Evolutionary conservation across 1,284 basidiomycete species (phyloP).

Genomic region (Schizophyllum amplum): DNA sequence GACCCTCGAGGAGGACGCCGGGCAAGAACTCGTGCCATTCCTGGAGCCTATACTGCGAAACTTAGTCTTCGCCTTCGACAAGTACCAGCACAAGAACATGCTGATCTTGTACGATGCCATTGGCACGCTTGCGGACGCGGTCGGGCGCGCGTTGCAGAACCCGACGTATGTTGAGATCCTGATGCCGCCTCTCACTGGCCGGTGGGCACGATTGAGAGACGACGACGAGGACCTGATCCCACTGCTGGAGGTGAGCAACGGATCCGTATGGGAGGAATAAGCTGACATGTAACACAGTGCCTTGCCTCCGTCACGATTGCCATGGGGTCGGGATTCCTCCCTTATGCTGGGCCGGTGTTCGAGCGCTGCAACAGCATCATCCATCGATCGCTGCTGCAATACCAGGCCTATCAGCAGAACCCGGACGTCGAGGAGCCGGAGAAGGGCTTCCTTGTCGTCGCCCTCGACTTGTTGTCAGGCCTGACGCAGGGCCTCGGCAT

Average conservation of each 20-base stretch:
- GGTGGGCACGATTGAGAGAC: constrained; percentile 87
- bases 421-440: constrained; percentile 90
- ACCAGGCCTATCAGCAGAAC: constrained; percentile 78
- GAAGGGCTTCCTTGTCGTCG: constrained; percentile 94
- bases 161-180: constrained; percentile 87
- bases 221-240: constrained; percentile 93
- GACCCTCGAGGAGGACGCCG: constrained; percentile 97
- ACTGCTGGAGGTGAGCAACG: constrained; percentile 69
- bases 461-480: constrained; percentile 92
- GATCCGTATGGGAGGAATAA: constrained; percentile 6
- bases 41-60: constrained; percentile 93
- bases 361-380: constrained; percentile 88
- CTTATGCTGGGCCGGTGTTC: constrained; percentile 89
- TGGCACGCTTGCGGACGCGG: constrained; percentile 95
- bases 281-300: constrained; percentile 51
- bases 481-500: constrained; percentile 91
- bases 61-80: constrained; percentile 92
- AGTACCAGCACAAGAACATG: constrained; percentile 99
- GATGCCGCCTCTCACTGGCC: constrained; percentile 89
- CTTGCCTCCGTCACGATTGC: constrained; percentile 97
- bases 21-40: constrained; percentile 83
- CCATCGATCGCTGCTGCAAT: constrained; percentile 72
- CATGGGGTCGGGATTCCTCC: constrained; percentile 85
- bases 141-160: constrained; percentile 82
- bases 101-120: constrained; percentile 98